These are phyloP conservation scores for Akanthomyces lecanii DNA, from an alignment of 2,329 filamentous ascomycete species.

Conservation along the genomic window DNA sequence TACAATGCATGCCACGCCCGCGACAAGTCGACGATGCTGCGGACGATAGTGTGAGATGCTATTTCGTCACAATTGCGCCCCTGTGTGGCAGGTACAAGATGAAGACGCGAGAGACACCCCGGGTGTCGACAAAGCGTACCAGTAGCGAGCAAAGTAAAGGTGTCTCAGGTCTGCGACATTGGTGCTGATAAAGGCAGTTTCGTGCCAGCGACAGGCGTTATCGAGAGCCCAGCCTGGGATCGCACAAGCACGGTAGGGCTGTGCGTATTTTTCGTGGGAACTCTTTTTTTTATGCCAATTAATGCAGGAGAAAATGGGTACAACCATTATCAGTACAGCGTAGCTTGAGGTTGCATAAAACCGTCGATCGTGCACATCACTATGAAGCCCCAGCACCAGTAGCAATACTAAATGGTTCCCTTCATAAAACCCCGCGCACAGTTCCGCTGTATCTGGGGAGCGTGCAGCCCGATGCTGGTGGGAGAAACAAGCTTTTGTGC, in stretches of 20 bases:
- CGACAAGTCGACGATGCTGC: not conserved
- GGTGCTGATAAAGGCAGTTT: slow-evolving; percentile 4
- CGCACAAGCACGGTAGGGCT: not conserved
- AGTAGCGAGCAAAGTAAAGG: not conserved
- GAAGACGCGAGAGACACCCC: not conserved
- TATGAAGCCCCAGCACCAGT: not conserved
- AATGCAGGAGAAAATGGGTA: not conserved
- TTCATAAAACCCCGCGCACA: slow-evolving; percentile 1
- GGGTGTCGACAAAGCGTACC: not conserved
- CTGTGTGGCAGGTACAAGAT: not conserved
- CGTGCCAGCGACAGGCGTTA: not conserved
- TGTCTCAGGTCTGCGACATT: slow-evolving; percentile 13
- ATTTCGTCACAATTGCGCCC: not conserved
- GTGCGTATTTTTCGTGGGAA: too few species aligned
- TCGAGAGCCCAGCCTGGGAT: not conserved
- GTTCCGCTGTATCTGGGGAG: not conserved
- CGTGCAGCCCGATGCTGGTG: not conserved
- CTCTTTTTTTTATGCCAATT: not conserved
- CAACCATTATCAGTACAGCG: not conserved
- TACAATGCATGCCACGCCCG: not conserved
- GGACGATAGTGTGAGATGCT: not conserved
- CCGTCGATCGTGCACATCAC: slow-evolving; percentile 3
- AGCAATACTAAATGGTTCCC: not conserved
- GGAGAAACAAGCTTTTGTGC: slow-evolving; percentile 6
- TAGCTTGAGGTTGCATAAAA: slow-evolving; percentile 2